Evolutionary conservation across 345 rosid genomes (phyloP).

Genomic region (Eucalyptus marginata): DNA sequence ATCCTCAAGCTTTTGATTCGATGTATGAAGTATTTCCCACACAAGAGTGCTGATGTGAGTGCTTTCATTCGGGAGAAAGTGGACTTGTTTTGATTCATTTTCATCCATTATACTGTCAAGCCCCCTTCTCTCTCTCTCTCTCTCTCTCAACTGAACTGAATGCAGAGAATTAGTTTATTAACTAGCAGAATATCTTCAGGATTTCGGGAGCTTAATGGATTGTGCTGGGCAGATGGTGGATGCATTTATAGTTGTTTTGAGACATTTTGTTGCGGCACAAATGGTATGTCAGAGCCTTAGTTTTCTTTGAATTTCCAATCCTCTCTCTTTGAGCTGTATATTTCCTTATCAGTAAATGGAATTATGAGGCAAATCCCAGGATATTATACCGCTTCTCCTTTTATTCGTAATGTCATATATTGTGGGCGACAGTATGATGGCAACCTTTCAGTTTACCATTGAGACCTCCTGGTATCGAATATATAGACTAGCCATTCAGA

Average conservation of each 20-base stretch:
- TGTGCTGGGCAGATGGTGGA: constrained; percentile 43
- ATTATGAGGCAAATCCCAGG: background rate
- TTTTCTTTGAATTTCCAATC: background rate
- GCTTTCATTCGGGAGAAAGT: background rate
- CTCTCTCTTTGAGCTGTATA: background rate
- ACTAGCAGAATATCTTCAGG: constrained; percentile 36
- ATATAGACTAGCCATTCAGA: background rate
- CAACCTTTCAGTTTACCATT: background rate
- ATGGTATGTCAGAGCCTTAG: constrained; percentile 21
- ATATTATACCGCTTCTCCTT: background rate
- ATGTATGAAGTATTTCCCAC: constrained; percentile 40
- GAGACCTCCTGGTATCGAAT: background rate
- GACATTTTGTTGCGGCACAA: constrained; percentile 30
- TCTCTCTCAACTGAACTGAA: background rate
- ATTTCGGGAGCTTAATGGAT: constrained; percentile 22
- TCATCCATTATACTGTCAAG: background rate
- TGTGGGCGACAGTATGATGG: background rate
- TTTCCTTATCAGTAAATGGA: background rate
- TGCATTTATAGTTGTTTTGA: constrained; percentile 49
- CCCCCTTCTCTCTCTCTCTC: background rate
- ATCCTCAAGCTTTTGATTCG: constrained; percentile 45
- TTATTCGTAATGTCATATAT: background rate
- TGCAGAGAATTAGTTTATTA: background rate
- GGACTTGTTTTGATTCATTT: background rate
- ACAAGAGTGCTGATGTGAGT: constrained; percentile 38